Conservation (phyloP, 2,329 filamentous ascomycete genomes). For the Neonectria ditissima region DNA sequence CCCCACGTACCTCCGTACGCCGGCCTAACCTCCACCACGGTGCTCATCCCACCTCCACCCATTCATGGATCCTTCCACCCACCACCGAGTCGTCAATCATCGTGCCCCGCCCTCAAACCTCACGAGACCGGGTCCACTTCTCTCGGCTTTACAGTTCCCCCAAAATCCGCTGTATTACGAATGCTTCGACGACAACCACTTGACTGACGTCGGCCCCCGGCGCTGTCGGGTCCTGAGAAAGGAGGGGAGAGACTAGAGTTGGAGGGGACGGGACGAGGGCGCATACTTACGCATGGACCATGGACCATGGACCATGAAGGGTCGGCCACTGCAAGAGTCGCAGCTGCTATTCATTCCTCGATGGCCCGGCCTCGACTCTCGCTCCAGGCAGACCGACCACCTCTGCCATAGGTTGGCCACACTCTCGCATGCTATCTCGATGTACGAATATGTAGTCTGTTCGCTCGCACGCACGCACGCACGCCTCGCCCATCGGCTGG, state of each 20-base stretch:
- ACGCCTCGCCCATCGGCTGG: slow-evolving; percentile 10
- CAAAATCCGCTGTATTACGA: slow-evolving; percentile 35
- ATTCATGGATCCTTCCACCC: background rate
- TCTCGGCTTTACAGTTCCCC: slow-evolving; percentile 24
- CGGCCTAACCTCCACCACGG: slow-evolving; percentile 17
- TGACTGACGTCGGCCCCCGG: slow-evolving; percentile 22
- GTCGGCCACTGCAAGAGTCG: slow-evolving; percentile 9
- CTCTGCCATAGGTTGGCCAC: too few species aligned
- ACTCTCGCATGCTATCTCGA: slow-evolving; percentile 13
- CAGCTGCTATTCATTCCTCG: slow-evolving; percentile 12
- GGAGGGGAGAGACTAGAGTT: slow-evolving; percentile 12
- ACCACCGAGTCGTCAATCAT: slow-evolving; percentile 22
- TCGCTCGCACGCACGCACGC: background rate
- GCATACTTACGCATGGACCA: slow-evolving; percentile 22
- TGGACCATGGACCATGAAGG: slow-evolving; percentile 21
- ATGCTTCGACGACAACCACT: slow-evolving; percentile 27
- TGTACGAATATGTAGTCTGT: background rate
- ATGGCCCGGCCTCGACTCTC: slow-evolving; percentile 1
- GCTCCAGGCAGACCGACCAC: background rate
- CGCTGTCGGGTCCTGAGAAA: slow-evolving; percentile 7
- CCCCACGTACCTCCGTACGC: slow-evolving; percentile 3
- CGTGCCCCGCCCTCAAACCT: slow-evolving; percentile 25
- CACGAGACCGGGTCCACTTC: slow-evolving; percentile 31
- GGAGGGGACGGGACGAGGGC: slow-evolving; percentile 9
- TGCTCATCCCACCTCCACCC: background rate